Evolutionary conservation across 306 rosid species (phyloP), one percentile per base, ranked within the genome.

Genomic region (Herpetospermum pedunculosum): DNA sequence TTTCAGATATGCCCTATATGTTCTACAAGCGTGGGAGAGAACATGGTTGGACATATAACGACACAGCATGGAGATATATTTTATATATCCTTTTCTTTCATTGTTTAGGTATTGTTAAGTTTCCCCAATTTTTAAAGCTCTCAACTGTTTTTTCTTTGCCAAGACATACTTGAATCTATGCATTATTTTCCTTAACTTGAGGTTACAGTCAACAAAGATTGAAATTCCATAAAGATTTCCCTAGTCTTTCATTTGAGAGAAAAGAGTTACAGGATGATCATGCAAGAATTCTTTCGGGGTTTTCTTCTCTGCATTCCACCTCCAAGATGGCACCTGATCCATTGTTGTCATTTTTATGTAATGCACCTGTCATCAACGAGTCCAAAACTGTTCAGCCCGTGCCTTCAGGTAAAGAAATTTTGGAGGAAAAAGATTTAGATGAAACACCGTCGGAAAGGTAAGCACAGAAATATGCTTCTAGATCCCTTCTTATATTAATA

Each of bases 1-100:
- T 54, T 86, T 83, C 89, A 90, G 96, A 75, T 83, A 74, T 90
- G 96, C 80, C 90, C 96, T 8, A 80, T 90, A 65, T 90, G 94
- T 52, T 75, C 81, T 25, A 29, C 80, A 43, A 79, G 84, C 80
- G 84, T 85, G 46, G 90, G 78, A 58, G 77, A 73, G 75, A 75
- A 87, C 76, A 81, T 90, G 80, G 85, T 84, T 74, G 92, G 82
- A 25, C 96, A 90, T 81, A 79, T 86, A 82, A 76, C 88, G 34
- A 79, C 78, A 57, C 93, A 85, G 48, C 96, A 88, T 76, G 85
- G 78, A 77, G 78, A 78, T 82, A 18, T 86, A 59, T 76, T 82
- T 65, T 75, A 81, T 84, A 90, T 90, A 90, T 88, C 96, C 96
- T 89, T 89, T 79, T 79, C 74, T 44, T 48, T 10, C 52, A 75